phyloP scores from a whole-genome alignment of 2,329 filamentous ascomycete genomes.

The Claviceps maximensis region DNA sequence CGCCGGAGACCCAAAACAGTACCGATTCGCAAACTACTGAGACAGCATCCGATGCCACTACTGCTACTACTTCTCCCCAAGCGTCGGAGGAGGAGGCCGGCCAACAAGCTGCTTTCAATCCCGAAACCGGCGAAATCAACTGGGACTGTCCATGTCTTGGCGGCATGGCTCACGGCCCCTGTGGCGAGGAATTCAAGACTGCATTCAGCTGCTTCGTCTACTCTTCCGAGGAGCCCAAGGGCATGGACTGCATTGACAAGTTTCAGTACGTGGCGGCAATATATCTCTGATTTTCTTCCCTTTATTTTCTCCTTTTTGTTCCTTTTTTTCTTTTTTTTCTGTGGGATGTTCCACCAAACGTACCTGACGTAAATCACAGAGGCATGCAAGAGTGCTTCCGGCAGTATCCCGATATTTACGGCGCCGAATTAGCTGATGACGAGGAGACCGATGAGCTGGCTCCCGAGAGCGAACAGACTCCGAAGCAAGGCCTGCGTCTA shows the following conservation, averaged over 20 bases:
- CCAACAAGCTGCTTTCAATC: constrained; percentile 90
- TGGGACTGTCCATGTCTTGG: constrained; percentile 98
- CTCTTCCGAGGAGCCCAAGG: constrained; percentile 88
- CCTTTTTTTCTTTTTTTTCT: neutral
- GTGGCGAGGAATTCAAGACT: constrained; percentile 86
- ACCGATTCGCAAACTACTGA: constrained; percentile 14
- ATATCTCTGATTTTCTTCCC: too few relatives aligned
- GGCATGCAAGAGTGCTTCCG: constrained; percentile 97
- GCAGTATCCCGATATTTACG: constrained; percentile 83
- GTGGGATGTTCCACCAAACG: neutral
- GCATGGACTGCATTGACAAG: constrained; percentile 93
- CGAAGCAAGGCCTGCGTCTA: neutral
- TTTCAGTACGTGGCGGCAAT: constrained; percentile 63
- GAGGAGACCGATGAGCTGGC: constrained; percentile 29
- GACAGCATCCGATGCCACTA: neutral
- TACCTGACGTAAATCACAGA: constrained; percentile 35
- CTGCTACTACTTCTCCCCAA: constrained; percentile 26
- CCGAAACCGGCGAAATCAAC: constrained; percentile 98
- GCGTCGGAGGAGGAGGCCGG: constrained; percentile 66
- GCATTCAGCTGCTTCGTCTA: constrained; percentile 99
- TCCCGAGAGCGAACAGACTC: constrained; percentile 3
- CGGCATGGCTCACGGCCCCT: constrained; percentile 93
- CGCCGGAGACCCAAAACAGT: constrained; percentile 14
- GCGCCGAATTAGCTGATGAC: constrained; percentile 72
- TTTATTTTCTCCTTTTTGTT: neutral